Evolutionary conservation across 208 protist species (phyloP).

Genomic region (Leishmania aethiopica): DNA sequence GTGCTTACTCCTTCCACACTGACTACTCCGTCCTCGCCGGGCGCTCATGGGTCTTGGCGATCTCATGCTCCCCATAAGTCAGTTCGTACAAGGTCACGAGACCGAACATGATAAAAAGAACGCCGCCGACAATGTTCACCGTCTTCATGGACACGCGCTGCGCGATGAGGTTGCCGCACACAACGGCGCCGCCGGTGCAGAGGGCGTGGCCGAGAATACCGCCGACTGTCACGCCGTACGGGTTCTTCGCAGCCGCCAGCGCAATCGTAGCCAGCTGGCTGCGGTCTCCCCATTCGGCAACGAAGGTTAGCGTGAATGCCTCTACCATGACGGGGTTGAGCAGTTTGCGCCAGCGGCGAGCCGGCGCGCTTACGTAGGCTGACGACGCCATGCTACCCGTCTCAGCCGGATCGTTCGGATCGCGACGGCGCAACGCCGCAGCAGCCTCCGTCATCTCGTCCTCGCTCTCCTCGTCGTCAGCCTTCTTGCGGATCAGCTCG

Average conservation of each 20-base stretch:
- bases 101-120: slow-evolving; percentile 86
- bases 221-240: slow-evolving; percentile 93
- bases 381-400: slow-evolving; percentile 48
- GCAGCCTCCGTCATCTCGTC: slow-evolving; percentile 92
- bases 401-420: slow-evolving; percentile 69
- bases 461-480: slow-evolving; percentile 70
- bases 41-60: slow-evolving; percentile 23
- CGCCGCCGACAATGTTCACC: slow-evolving; percentile 79
- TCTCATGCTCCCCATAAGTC: slow-evolving; percentile 36
- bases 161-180: slow-evolving; percentile 87
- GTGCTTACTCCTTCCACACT: background rate
- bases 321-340: slow-evolving; percentile 87
- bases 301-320: slow-evolving; percentile 95
- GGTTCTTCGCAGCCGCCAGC: slow-evolving; percentile 91
- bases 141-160: slow-evolving; percentile 76
- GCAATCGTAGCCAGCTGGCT: slow-evolving; percentile 97
- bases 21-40: background rate
- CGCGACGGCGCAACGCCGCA: slow-evolving; percentile 73
- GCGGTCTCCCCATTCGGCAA: slow-evolving; percentile 97
- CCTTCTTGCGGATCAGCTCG: slow-evolving; percentile 52
- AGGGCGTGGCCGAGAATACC: slow-evolving; percentile 93
- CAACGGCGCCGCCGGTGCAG: slow-evolving; percentile 94
- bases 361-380: slow-evolving; percentile 45
- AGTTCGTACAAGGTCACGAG: slow-evolving; percentile 68
- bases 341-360: slow-evolving; percentile 50